Conservation (phyloP, 2,329 filamentous ascomycete genomes). For the Mariannaea sp. region DNA sequence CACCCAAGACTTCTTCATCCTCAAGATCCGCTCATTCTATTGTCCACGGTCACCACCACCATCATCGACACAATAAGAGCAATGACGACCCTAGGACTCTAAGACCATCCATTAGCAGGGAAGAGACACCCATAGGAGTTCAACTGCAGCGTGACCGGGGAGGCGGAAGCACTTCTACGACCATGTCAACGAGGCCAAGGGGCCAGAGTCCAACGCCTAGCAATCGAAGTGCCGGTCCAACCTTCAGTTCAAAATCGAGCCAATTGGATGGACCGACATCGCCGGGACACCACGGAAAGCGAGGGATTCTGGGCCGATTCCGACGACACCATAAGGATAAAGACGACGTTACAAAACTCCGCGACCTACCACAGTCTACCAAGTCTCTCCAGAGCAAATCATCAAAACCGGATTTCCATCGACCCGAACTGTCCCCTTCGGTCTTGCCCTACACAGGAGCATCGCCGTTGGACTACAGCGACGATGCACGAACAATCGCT, state of each 20-base stretch:
- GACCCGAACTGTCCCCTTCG: slow-evolving; percentile 46
- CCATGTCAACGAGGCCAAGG: slow-evolving; percentile 58
- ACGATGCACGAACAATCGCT: slow-evolving; percentile 37
- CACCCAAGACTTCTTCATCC: slow-evolving; percentile 66
- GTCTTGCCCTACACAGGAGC: slow-evolving; percentile 42
- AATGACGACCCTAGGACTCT: slow-evolving; percentile 68
- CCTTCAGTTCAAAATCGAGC: slow-evolving; percentile 53
- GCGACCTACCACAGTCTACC: slow-evolving; percentile 57
- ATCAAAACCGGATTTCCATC: slow-evolving; percentile 53
- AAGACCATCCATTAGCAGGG: slow-evolving; percentile 74
- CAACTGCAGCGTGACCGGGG: slow-evolving; percentile 54
- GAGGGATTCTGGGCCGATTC: slow-evolving; percentile 56
- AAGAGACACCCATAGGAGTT: slow-evolving; percentile 64
- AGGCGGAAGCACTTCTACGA: slow-evolving; percentile 53
- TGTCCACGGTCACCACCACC: slow-evolving; percentile 67
- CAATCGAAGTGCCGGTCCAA: slow-evolving; percentile 60
- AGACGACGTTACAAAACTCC: slow-evolving; percentile 46
- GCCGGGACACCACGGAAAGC: slow-evolving; percentile 58
- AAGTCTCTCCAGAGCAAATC: slow-evolving; percentile 58
- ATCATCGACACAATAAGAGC: slow-evolving; percentile 71
- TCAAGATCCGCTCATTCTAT: slow-evolving; percentile 63
- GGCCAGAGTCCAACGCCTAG: slow-evolving; percentile 85
- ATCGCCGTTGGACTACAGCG: slow-evolving; percentile 36
- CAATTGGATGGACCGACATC: slow-evolving; percentile 62
- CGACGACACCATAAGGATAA: slow-evolving; percentile 61